Evolutionary conservation across 176 grass and related monocot species (phyloP).

Genomic region (Thalia dealbata): DNA sequence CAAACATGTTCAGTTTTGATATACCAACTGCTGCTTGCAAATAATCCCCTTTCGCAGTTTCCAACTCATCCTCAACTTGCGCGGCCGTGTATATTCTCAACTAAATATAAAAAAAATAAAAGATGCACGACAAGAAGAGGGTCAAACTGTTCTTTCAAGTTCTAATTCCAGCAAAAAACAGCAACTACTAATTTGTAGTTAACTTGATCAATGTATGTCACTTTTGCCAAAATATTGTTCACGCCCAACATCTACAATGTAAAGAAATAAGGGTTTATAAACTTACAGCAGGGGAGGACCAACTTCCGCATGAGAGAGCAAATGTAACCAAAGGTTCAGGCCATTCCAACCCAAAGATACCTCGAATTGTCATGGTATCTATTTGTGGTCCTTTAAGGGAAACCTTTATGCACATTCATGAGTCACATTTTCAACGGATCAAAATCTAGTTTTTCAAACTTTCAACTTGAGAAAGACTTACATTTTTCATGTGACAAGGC

Average conservation of each 20-base stretch:
- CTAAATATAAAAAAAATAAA: conserved; percentile 21
- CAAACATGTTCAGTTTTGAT: conserved; percentile 47
- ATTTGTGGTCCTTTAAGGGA: conserved; percentile 28
- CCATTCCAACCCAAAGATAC: conserved; percentile 73
- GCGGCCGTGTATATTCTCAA: conserved; percentile 75
- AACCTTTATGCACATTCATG: conserved; percentile 28
- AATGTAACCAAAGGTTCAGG: conserved; percentile 88
- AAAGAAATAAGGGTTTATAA: not conserved
- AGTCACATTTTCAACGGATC: not conserved
- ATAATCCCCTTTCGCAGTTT: conserved; percentile 70
- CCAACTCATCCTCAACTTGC: conserved; percentile 70
- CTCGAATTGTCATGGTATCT: conserved; percentile 31
- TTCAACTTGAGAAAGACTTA: conserved; percentile 16
- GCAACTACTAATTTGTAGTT: not conserved
- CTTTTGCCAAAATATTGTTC: not conserved
- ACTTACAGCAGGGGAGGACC: conserved; percentile 87
- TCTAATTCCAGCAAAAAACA: too few species aligned
- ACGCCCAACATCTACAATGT: not conserved
- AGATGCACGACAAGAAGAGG: not conserved
- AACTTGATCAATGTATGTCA: not conserved
- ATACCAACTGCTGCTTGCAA: conserved; percentile 65
- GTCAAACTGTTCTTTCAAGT: not conserved
- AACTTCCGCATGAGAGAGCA: conserved; percentile 89
- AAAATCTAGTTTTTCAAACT: not conserved
- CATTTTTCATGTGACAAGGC: conserved; percentile 69